Percentiles rank a stretch among this genome's conserved stretches.
Conservation (phyloP, 192 early-diverging fungal species). For the Coemansia sp. region DNA sequence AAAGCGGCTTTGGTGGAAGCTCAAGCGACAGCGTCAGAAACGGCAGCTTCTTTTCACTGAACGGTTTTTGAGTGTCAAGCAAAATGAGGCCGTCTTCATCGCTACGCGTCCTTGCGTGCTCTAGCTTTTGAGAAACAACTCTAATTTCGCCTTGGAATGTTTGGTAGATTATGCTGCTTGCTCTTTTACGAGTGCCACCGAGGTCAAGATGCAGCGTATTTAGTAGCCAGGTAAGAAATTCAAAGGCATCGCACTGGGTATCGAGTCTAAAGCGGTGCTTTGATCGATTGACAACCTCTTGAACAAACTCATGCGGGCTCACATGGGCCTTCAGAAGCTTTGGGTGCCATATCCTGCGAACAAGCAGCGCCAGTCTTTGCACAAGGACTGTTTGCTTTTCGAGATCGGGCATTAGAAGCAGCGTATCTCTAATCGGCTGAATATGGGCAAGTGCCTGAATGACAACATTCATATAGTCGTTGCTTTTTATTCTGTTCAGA, state of each 20-base stretch:
- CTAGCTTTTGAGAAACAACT: constrained; percentile 69
- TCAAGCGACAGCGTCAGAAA: constrained; percentile 90
- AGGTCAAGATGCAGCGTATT: constrained; percentile 86
- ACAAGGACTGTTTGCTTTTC: constrained; percentile 61
- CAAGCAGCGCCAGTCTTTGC: constrained; percentile 70
- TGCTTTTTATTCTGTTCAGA: constrained; percentile 91
- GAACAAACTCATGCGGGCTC: constrained; percentile 91
- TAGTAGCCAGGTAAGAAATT: constrained; percentile 89
- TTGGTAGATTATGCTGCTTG: constrained; percentile 76
- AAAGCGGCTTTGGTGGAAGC: constrained; percentile 87
- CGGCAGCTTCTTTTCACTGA: constrained; percentile 48
- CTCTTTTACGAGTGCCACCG: constrained; percentile 73
- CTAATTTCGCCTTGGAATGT: constrained; percentile 85
- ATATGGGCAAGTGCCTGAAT: constrained; percentile 88
- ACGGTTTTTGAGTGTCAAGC: constrained; percentile 25
- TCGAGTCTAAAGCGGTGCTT: constrained; percentile 76
- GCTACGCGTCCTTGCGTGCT: constrained; percentile 31
- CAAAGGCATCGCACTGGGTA: constrained; percentile 80
- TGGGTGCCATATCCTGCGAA: constrained; percentile 93
- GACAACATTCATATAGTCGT: constrained; percentile 92
- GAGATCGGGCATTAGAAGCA: constrained; percentile 57
- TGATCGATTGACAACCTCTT: constrained; percentile 87
- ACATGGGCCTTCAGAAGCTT: constrained; percentile 92
- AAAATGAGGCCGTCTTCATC: constrained; percentile 23
- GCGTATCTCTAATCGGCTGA: constrained; percentile 77